phyloP scores from a whole-genome alignment of 495 filamentous ascomycete species.

The Penicillium atrosanguineum region DNA sequence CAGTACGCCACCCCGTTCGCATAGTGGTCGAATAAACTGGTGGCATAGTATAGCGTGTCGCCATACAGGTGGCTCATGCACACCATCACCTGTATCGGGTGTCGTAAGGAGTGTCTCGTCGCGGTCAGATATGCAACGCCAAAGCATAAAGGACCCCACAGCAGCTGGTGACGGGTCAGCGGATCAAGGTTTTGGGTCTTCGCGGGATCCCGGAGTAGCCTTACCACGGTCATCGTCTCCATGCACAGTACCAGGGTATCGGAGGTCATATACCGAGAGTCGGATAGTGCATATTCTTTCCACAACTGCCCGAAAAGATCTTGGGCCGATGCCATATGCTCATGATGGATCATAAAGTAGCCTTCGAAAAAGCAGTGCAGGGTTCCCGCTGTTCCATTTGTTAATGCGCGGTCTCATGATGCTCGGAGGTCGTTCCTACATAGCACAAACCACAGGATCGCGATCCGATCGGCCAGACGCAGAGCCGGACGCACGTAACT shows the following conservation, averaged over 20 bases:
- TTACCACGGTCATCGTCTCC: constrained; percentile 77
- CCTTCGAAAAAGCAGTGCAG: constrained; percentile 84
- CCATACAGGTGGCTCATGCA: constrained; percentile 84
- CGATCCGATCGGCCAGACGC: constrained; percentile 47
- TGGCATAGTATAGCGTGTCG: constrained; percentile 81
- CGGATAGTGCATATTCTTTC: constrained; percentile 85
- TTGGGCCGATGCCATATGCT: constrained; percentile 54
- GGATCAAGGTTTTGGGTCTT: not conserved
- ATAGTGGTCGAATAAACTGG: constrained; percentile 67
- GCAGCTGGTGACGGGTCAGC: constrained; percentile 39
- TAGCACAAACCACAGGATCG: constrained; percentile 66
- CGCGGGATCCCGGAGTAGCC: constrained; percentile 16
- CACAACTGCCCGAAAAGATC: constrained; percentile 76
- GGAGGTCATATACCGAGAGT: constrained; percentile 77
- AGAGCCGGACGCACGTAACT: constrained; percentile 47
- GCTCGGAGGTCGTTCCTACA: constrained; percentile 38
- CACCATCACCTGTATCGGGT: constrained; percentile 69
- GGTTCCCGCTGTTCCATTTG: constrained; percentile 48
- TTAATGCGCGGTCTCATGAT: not conserved
- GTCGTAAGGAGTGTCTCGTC: constrained; percentile 57
- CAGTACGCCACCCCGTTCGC: constrained; percentile 58
- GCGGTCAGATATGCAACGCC: constrained; percentile 60
- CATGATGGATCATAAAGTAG: constrained; percentile 72
- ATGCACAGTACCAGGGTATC: constrained; percentile 82
- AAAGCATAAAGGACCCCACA: constrained; percentile 83